Percentiles rank a stretch among this genome's conserved stretches.
Conservation (phyloP, 164 flowering plant species). For the Platanus orientalis region DNA sequence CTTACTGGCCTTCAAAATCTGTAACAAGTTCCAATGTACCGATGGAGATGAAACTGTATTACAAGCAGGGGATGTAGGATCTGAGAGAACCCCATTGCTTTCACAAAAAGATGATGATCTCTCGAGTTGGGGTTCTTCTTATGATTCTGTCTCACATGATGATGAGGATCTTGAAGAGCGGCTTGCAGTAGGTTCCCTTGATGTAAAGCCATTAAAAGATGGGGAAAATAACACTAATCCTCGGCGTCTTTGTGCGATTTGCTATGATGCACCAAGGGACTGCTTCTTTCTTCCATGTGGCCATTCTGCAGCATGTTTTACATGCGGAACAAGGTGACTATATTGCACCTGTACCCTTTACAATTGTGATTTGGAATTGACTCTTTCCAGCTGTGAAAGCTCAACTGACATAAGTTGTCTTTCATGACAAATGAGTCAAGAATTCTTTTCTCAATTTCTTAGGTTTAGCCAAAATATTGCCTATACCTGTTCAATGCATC, state of each 20-base stretch:
- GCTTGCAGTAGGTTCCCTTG: conserved; percentile 22
- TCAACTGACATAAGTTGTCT: too few relatives aligned
- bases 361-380: too few relatives aligned
- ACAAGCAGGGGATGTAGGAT: conserved; percentile 20
- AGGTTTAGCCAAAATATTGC: too few relatives aligned
- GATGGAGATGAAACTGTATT: conserved; percentile 18
- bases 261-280: conserved; percentile 81
- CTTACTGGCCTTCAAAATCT: conserved; percentile 37
- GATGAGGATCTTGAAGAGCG: conserved; percentile 50
- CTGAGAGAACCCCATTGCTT: conserved; percentile 61
- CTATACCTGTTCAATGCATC: too few relatives aligned
- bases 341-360: too few relatives aligned
- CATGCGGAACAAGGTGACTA: conserved; percentile 69
- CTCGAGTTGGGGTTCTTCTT: conserved; percentile 73
- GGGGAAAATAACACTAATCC: conserved; percentile 35
- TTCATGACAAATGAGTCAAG: too few relatives aligned
- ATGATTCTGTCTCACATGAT: conserved; percentile 58
- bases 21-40: conserved; percentile 33
- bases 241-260: conserved; percentile 68
- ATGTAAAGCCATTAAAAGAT: conserved; percentile 36
- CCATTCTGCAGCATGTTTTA: conserved; percentile 76
- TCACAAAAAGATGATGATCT: conserved; percentile 60
- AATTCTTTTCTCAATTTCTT: not conserved
- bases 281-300: conserved; percentile 96
- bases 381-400: too few relatives aligned